Percentiles rank a stretch among this genome's conserved stretches.
phyloP scores from a whole-genome alignment of 441 rosid genomes.

The Erodium trifolium region DNA sequence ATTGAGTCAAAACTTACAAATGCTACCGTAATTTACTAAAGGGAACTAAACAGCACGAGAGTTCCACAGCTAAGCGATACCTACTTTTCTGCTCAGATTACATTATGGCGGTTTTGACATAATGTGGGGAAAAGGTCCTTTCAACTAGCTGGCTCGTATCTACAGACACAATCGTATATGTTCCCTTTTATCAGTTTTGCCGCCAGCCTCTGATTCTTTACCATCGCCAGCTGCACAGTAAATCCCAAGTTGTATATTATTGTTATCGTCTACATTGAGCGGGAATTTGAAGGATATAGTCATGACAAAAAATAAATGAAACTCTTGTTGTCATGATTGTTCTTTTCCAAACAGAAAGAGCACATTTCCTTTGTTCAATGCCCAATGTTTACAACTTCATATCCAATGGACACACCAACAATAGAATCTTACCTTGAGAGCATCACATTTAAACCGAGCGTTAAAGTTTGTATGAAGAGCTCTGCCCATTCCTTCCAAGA shows the following conservation, averaged over 20 bases:
- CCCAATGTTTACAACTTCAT: too few relatives aligned
- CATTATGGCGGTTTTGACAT: too few relatives aligned
- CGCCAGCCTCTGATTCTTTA: conserved; percentile 95
- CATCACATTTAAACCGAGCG: conserved; percentile 79
- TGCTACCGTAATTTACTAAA: too few relatives aligned
- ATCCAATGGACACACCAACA: not conserved
- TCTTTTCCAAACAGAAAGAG: too few relatives aligned
- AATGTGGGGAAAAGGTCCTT: not conserved
- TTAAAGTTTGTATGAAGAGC: conserved; percentile 86
- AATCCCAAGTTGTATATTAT: not conserved
- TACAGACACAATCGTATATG: conserved; percentile 88
- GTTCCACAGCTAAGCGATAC: not conserved
- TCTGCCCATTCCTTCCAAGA: conserved; percentile 99
- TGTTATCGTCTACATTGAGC: too few relatives aligned
- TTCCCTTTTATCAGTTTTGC: conserved; percentile 77
- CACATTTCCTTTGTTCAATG: too few relatives aligned
- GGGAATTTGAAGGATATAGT: too few relatives aligned
- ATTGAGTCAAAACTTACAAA: too few relatives aligned
- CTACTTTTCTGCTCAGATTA: not conserved
- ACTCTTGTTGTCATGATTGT: not conserved
- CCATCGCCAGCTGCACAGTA: conserved; percentile 87
- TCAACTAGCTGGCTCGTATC: conserved; percentile 59
- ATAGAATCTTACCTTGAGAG: conserved; percentile 54
- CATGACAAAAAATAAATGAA: not conserved
- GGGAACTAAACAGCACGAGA: too few relatives aligned